A percentile compares a stretch with the other conserved stretches of the same genome.
Evolutionary conservation across 1,284 basidiomycete genomes (phyloP).

Genomic region (Gastroboletus turbinatus): DNA sequence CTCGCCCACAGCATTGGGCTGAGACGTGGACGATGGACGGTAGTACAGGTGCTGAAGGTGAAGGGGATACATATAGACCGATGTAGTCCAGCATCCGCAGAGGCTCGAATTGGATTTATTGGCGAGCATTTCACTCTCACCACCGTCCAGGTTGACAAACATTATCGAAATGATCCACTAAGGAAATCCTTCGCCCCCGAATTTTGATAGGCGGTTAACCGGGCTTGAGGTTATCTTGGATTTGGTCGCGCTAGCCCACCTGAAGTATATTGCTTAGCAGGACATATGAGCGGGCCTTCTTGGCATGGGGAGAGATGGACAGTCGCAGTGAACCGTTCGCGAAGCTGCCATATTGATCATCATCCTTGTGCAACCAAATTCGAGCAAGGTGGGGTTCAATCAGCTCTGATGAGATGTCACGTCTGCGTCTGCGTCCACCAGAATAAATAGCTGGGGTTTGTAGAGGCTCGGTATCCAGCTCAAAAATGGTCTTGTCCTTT

Average conservation of each 20-base stretch:
- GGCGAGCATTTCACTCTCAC: conserved; percentile 12
- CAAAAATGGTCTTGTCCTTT: conserved; percentile 13
- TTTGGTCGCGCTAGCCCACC: not conserved
- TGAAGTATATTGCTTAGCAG: not conserved
- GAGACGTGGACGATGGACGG: conserved; percentile 34
- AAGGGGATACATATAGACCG: conserved; percentile 27
- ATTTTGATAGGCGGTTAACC: not conserved
- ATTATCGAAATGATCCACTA: not conserved
- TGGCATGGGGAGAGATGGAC: not conserved
- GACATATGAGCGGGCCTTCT: not conserved
- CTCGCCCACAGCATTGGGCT: conserved; percentile 21
- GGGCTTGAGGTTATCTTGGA: not conserved
- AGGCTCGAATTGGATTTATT: conserved; percentile 17
- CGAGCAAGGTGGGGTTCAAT: not conserved
- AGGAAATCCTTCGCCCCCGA: not conserved
- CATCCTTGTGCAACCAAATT: not conserved
- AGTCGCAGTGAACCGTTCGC: not conserved
- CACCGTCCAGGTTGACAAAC: not conserved
- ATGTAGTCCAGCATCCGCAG: conserved; percentile 23
- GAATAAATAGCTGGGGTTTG: conserved; percentile 17
- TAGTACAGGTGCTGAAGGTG: conserved; percentile 13
- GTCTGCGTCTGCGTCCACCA: not conserved
- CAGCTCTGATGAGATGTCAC: not conserved
- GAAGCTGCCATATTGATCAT: not conserved
- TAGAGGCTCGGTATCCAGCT: not conserved